Evolutionary conservation across 768 basidiomycete genomes (phyloP).

Genomic region (Trametes elegans): DNA sequence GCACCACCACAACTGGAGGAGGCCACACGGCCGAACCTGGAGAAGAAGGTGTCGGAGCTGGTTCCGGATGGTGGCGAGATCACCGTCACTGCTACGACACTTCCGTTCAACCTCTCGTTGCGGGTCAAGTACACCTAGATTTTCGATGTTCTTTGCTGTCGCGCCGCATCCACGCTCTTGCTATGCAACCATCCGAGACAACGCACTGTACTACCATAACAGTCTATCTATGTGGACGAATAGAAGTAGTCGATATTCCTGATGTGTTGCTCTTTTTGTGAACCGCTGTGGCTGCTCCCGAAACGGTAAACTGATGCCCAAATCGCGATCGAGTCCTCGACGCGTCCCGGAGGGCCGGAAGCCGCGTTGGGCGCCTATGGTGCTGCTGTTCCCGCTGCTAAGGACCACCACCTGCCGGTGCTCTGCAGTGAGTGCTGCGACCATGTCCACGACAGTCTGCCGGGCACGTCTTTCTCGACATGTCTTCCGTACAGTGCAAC

Average conservation of each 20-base stretch:
- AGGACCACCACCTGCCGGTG: background rate
- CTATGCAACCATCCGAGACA: background rate
- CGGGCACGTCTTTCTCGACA: background rate
- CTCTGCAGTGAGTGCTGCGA: background rate
- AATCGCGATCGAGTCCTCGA: background rate
- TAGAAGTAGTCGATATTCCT: too few relatives aligned
- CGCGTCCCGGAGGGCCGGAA: too few relatives aligned
- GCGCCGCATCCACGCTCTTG: background rate
- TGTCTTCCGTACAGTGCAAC: background rate
- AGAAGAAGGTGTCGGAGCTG: slow-evolving; percentile 82
- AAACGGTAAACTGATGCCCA: too few relatives aligned
- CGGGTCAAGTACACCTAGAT: slow-evolving; percentile 53
- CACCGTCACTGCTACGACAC: slow-evolving; percentile 80
- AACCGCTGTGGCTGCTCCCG: too few relatives aligned
- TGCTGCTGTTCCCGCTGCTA: background rate
- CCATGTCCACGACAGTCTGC: slow-evolving; percentile 6
- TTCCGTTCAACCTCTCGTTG: slow-evolving; percentile 84
- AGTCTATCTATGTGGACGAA: too few relatives aligned
- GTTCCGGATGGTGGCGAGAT: slow-evolving; percentile 75
- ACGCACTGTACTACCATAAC: slow-evolving; percentile 5
- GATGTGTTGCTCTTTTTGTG: too few relatives aligned
- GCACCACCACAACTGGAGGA: slow-evolving; percentile 89
- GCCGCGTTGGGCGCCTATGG: too few relatives aligned
- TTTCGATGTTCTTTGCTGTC: slow-evolving; percentile 6
- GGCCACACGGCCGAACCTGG: slow-evolving; percentile 87